phyloP scores from a whole-genome alignment of 148 eudicot species.

The Chenopodium quinoa region DNA sequence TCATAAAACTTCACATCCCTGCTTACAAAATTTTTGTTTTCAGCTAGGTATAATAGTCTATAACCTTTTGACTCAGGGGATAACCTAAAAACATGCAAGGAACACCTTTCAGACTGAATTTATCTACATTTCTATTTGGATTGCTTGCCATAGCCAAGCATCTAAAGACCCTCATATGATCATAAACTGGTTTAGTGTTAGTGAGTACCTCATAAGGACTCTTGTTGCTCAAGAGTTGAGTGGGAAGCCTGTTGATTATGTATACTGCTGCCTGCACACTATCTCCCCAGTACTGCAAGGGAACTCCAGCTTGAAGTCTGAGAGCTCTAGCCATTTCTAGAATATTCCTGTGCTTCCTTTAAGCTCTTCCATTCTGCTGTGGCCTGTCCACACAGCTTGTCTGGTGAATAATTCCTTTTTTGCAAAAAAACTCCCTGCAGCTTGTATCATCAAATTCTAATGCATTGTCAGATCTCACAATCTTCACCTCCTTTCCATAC shows the following conservation, averaged over 20 bases:
- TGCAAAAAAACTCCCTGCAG: background rate
- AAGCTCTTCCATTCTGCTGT: conserved; percentile 7
- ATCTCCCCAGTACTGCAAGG: background rate
- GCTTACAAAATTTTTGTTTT: too few species aligned
- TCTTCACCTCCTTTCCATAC: background rate
- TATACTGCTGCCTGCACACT: background rate
- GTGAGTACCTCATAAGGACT: too few species aligned
- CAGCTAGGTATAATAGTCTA: too few species aligned
- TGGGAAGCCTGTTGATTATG: background rate
- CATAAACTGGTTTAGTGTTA: too few species aligned
- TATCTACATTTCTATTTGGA: too few species aligned
- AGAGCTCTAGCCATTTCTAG: background rate
- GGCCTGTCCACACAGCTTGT: conserved; percentile 1
- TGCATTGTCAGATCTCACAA: background rate
- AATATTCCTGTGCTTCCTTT: background rate
- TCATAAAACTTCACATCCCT: too few species aligned
- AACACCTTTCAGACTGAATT: too few species aligned
- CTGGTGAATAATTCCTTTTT: background rate
- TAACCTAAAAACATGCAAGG: too few species aligned
- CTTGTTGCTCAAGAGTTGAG: too few species aligned
- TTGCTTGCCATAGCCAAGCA: too few species aligned
- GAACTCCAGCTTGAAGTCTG: background rate
- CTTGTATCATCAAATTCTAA: background rate
- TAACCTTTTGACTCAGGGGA: too few species aligned
- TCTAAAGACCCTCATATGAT: too few species aligned